Conservation (phyloP, 805 yeast genomes). For the Komagataella phaffii region DNA sequence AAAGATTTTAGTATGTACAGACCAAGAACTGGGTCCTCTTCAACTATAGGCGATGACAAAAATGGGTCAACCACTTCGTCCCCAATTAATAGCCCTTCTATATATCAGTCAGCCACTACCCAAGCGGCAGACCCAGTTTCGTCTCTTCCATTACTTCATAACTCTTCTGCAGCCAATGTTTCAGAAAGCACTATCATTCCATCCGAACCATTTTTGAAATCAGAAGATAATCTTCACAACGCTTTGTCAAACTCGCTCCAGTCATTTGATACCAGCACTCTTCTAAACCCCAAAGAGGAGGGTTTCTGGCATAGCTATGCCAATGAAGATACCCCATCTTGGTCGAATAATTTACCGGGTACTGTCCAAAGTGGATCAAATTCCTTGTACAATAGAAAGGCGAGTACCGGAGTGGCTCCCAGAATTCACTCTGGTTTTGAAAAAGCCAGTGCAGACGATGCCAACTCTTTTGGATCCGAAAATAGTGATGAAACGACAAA, state of each 20-base stretch:
- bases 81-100: background rate
- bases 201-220: background rate
- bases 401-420: background rate
- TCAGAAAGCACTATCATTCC: background rate
- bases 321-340: background rate
- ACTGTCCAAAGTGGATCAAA: conserved; percentile 1
- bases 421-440: background rate
- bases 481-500: background rate
- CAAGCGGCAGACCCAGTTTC: background rate
- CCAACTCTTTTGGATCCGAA: background rate
- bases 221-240: background rate
- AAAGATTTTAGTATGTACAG: background rate
- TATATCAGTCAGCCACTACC: background rate
- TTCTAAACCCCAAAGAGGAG: background rate
- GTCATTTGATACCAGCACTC: background rate
- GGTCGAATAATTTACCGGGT: background rate
- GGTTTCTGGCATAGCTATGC: background rate
- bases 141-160: background rate
- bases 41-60: background rate
- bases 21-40: background rate
- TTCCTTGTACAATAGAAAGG: conserved; percentile 6
- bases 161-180: background rate
- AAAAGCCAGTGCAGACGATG: background rate
- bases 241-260: background rate
- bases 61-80: background rate